These are phyloP conservation scores for Ambrosiella xylebori DNA, from an alignment of 2,329 filamentous ascomycete species.

Conservation along the genomic window DNA sequence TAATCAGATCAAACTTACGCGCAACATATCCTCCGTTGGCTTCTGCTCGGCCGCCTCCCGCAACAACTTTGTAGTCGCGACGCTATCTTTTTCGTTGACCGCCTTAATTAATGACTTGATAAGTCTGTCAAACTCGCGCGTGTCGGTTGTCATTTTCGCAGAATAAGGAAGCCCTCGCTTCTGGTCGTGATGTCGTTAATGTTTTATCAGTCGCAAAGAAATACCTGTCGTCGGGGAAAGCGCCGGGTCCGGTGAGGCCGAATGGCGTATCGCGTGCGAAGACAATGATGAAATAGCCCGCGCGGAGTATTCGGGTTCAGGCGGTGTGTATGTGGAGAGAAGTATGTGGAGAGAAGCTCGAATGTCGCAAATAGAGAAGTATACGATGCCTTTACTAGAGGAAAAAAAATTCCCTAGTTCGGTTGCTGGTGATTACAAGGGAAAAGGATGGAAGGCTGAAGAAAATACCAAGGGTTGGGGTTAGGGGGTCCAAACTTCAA, in stretches of 20 bases:
- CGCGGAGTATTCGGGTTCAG: background rate
- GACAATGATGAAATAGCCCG: background rate
- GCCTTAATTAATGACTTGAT: constrained; percentile 71
- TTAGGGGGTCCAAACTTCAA: background rate
- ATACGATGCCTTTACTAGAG: constrained; percentile 2
- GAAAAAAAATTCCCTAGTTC: background rate
- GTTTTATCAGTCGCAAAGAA: background rate
- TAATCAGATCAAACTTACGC: constrained; percentile 33
- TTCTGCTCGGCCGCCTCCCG: constrained; percentile 66
- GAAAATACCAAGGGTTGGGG: constrained; percentile 3
- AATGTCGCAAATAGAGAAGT: background rate
- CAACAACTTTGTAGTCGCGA: constrained; percentile 53
- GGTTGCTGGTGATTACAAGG: background rate
- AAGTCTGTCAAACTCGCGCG: constrained; percentile 61
- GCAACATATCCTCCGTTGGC: constrained; percentile 76
- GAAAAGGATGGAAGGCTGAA: constrained; percentile 2
- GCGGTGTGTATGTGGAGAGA: background rate
- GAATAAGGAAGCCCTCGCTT: too few relatives aligned
- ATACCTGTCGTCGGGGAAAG: background rate
- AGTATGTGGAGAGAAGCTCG: background rate
- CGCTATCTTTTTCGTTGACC: constrained; percentile 53
- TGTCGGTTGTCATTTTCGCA: constrained; percentile 40
- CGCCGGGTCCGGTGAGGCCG: background rate
- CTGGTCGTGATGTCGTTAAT: background rate
- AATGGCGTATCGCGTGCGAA: background rate